Evolutionary conservation across 129 eudicot genomes (phyloP), one percentile per base, ranked within the genome.

Genomic region (Centaurea solstitialis): DNA sequence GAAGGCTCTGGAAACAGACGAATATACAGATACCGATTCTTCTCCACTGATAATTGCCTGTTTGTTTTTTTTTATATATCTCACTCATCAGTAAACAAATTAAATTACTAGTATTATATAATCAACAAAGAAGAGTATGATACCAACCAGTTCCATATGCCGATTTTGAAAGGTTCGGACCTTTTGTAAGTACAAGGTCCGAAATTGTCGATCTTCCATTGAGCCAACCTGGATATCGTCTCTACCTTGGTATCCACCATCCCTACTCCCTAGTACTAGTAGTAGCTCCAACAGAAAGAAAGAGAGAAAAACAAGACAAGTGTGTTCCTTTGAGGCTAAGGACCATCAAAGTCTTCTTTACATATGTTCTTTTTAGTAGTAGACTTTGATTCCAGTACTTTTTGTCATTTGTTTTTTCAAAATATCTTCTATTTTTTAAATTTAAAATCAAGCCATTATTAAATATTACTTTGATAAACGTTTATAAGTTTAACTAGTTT

Each of bases 181-280:
- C 91, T 82, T 76, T 87, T 92, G 84, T 85, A 87, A 76, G 90
- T 85, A 72, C 86, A 84, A 35, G 96, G 91, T 5, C 98, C 94
- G 33, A 94, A 90, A 18, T 84, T 92, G 43, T 94, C 98, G 85
- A 94, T 87, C 62, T 84, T 86, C 98, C 98, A 94, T 79, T 92
- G 98, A 75, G 94, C 98, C 7, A 94, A 79, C 74, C 98, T 83
- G 17, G 97, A 91, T 30, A 94, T 92, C 0, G 96, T 92, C 73
- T 94, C 96, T 83, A 94, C 98, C 83, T 94, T 94, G 41, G 97
- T 71, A 66, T 94, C 98, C 33, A 76, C 87, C 97, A 88, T 90
- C 75, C 53, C 72, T 26, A 68, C 37, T 26, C 2, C 30, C 30
- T 26, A n/a, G n/a, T n/a, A n/a, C n/a, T n/a, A n/a, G n/a, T n/a